Percentiles rank a stretch among this genome's conserved stretches.
Evolutionary conservation across 345 rosid species (phyloP).

Genomic region (Clarkia xantiana): DNA sequence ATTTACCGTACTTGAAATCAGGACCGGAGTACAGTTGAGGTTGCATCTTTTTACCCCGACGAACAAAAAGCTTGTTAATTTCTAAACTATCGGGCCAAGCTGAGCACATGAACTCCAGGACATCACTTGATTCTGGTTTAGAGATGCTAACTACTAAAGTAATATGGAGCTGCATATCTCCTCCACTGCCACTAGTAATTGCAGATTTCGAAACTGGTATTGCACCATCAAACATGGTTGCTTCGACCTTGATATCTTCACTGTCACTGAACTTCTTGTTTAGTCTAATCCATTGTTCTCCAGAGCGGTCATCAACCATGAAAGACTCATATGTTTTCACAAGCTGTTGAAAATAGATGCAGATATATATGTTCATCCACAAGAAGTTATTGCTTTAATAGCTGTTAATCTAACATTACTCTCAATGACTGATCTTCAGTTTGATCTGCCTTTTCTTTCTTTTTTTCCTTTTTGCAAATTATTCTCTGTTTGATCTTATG

Average conservation of each 20-base stretch:
- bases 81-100: slow-evolving; percentile 72
- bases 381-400: not conserved
- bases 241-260: slow-evolving; percentile 75
- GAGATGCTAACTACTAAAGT: slow-evolving; percentile 59
- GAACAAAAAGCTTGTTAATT: slow-evolving; percentile 41
- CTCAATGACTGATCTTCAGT: too few species aligned
- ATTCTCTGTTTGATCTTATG: too few species aligned
- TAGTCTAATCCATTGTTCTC: slow-evolving; percentile 78
- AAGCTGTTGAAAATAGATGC: slow-evolving; percentile 22
- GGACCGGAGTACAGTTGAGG: slow-evolving; percentile 48
- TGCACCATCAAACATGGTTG: slow-evolving; percentile 73
- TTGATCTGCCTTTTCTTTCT: too few species aligned
- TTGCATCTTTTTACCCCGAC: slow-evolving; percentile 13
- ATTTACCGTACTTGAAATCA: slow-evolving; percentile 43
- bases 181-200: slow-evolving; percentile 10
- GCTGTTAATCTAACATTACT: not conserved
- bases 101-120: slow-evolving; percentile 60
- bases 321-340: slow-evolving; percentile 32
- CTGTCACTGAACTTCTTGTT: slow-evolving; percentile 38
- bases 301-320: slow-evolving; percentile 46
- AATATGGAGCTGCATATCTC: slow-evolving; percentile 43
- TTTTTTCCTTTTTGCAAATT: too few species aligned
- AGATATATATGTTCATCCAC: not conserved
- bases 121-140: slow-evolving; percentile 31
- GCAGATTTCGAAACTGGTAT: slow-evolving; percentile 28